Base-by-base conservation (phyloP, 2,329 filamentous ascomycete genomes). In the Diaporthe sp. region DNA sequence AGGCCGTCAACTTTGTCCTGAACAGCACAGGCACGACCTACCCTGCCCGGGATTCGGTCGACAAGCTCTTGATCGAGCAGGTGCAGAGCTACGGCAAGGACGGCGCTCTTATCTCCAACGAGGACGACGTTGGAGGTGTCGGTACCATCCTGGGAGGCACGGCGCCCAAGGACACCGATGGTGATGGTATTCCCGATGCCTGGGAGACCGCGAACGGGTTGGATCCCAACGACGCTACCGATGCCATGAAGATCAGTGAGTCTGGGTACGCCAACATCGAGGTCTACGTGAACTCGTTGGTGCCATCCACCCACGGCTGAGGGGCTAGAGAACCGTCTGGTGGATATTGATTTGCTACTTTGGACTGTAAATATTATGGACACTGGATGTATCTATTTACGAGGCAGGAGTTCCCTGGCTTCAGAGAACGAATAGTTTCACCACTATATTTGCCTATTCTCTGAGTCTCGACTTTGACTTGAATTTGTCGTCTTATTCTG, bases 101-200 rank as follows among this genome's bases (percentile, higher is more conserved):
- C 5, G 88, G 88, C 1, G 80, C 84, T 72, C 80, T 87, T 51
- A 87, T 89, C 74, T 86, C 83, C 53, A 84, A 88, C 77, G 87
- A 89, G 82, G 84, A 79, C 46, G 84, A 82, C 7, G 83, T 88
- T 80, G 83, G 83, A 25, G 86, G 84, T 0, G 82, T 84, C 0
- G 86, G 85, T 0, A 82, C 79, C 9, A 79, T 88, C 60, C 81
- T 81, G 12, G 81, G 81, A 15, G 87, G 86, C 12, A 82, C 80
- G 0, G 82, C 82, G 46, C 83, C 83, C 58, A 81, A 80, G 25
- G 88, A 89, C 77, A 82, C 84, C 0, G 87, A 89, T 78, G 85
- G 84, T 0, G 88, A 89, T 75, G 87, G 88, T 0, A 89, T 89
- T 60, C 87, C 87, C 4, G 87, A 89, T 79, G 84, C 83, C 34